Evolutionary conservation across 1,284 basidiomycete species (phyloP).

Genomic region (Trichosporon asahii): DNA sequence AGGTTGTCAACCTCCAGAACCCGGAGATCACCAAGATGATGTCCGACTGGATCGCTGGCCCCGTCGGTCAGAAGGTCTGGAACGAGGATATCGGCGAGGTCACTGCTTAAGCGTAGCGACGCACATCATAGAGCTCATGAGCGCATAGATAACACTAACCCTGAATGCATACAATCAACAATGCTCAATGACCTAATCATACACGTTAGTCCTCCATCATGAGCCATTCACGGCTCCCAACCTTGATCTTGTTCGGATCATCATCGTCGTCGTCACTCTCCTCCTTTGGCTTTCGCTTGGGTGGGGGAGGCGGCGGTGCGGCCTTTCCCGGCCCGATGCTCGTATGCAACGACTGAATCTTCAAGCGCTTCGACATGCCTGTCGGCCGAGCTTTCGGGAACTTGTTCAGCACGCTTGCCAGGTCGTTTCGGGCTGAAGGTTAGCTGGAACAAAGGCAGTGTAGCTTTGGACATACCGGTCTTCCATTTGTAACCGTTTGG

Average conservation of each 20-base stretch:
- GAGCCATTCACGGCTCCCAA: slow-evolving; percentile 43
- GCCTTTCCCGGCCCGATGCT: slow-evolving; percentile 48
- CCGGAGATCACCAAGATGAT: slow-evolving; percentile 33
- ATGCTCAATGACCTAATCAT: background rate
- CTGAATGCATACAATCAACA: slow-evolving; percentile 5
- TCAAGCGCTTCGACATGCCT: slow-evolving; percentile 44
- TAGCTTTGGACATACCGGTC: slow-evolving; percentile 32
- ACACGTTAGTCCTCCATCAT: slow-evolving; percentile 43
- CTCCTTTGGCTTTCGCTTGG: slow-evolving; percentile 46
- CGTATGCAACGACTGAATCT: slow-evolving; percentile 44
- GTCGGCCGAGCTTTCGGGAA: slow-evolving; percentile 40
- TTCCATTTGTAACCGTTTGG: slow-evolving; percentile 38
- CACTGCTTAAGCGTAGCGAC: background rate
- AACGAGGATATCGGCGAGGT: slow-evolving; percentile 44
- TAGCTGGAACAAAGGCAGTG: background rate
- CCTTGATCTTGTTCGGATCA: slow-evolving; percentile 33
- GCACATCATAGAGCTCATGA: background rate
- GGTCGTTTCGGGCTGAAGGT: slow-evolving; percentile 43
- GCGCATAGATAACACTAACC: background rate
- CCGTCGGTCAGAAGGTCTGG: slow-evolving; percentile 31
- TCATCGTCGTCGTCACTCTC: slow-evolving; percentile 45
- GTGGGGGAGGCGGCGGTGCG: slow-evolving; percentile 45
- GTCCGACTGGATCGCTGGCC: slow-evolving; percentile 35
- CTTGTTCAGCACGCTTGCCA: slow-evolving; percentile 41
- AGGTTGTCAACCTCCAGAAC: slow-evolving; percentile 35